Percentiles rank a stretch among this genome's conserved stretches.
phyloP scores from a whole-genome alignment of 78 protist genomes.

The Thecamonas trahens region DNA sequence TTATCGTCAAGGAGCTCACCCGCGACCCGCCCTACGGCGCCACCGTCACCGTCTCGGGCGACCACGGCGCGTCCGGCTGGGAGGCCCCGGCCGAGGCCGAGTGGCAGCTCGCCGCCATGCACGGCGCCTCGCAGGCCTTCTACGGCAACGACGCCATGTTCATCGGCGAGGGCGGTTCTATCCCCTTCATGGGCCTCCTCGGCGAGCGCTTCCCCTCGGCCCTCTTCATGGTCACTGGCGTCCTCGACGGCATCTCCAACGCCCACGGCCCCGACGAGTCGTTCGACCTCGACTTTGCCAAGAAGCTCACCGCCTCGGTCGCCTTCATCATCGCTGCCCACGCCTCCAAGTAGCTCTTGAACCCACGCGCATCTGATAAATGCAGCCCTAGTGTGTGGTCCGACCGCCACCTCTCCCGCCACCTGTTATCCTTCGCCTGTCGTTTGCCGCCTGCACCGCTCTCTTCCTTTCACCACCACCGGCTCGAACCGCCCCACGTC shows the following conservation, averaged over 20 bases:
- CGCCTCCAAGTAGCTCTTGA: constrained; percentile 1
- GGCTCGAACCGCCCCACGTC: too few relatives aligned
- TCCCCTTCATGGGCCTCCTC: constrained; percentile 81
- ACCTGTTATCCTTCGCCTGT: too few relatives aligned
- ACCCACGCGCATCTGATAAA: too few relatives aligned
- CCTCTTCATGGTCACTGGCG: constrained; percentile 71
- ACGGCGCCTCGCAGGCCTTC: constrained; percentile 42
- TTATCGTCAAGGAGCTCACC: constrained; percentile 45
- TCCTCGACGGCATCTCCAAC: constrained; percentile 63
- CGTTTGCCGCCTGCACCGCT: too few relatives aligned
- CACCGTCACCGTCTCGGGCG: constrained; percentile 41
- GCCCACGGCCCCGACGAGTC: constrained; percentile 79
- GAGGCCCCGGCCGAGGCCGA: constrained; percentile 42
- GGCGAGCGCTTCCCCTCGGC: constrained; percentile 68
- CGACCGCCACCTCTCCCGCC: too few relatives aligned
- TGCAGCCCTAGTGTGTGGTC: too few relatives aligned
- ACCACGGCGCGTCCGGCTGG: constrained; percentile 61
- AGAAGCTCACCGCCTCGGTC: constrained; percentile 36
- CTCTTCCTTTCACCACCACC: too few relatives aligned
- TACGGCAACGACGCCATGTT: constrained; percentile 36
- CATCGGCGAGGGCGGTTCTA: constrained; percentile 71
- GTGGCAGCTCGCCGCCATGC: constrained; percentile 42
- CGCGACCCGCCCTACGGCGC: constrained; percentile 77
- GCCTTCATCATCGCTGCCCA: constrained; percentile 50
- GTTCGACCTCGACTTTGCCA: constrained; percentile 53